These are phyloP conservation scores for Sphaerulina musiva DNA, from an alignment of 2,329 filamentous ascomycete genomes.

Conservation along the genomic window DNA sequence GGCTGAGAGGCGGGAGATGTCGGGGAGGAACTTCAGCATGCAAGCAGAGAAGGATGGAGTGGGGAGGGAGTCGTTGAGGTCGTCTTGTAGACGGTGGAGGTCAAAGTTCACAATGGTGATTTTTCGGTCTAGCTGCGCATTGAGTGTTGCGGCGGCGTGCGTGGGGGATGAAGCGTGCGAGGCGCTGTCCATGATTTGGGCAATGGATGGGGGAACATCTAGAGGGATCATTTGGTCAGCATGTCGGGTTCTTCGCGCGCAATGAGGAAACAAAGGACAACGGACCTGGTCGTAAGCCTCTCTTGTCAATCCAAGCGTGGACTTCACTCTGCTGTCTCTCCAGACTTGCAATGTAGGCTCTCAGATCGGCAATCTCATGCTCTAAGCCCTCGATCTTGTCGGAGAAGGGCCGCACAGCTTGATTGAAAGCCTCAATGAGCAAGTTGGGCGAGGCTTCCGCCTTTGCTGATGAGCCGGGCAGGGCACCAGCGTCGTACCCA, in stretches of 20 bases:
- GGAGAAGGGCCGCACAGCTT: constrained; percentile 47
- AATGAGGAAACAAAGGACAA: neutral
- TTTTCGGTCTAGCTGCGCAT: constrained; percentile 52
- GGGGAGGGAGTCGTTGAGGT: constrained; percentile 49
- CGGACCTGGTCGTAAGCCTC: constrained; percentile 48
- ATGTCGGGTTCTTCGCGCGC: too few species aligned
- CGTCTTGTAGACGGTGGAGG: constrained; percentile 50
- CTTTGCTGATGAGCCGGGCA: constrained; percentile 18
- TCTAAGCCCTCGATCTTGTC: constrained; percentile 49
- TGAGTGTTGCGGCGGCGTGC: constrained; percentile 46
- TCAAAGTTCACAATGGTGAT: constrained; percentile 54
- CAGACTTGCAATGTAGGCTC: constrained; percentile 46
- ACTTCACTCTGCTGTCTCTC: constrained; percentile 48
- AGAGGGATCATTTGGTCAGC: constrained; percentile 1
- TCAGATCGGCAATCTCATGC: constrained; percentile 46
- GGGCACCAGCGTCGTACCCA: constrained; percentile 20
- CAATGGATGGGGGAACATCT: constrained; percentile 49
- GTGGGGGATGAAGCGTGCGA: constrained; percentile 35
- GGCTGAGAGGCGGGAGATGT: constrained; percentile 46
- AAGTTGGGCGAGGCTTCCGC: constrained; percentile 45
- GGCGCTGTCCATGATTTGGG: constrained; percentile 48
- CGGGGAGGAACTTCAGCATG: constrained; percentile 51
- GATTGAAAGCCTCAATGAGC: constrained; percentile 48
- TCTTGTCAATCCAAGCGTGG: constrained; percentile 52
- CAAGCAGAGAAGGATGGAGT: constrained; percentile 48